Base-by-base conservation (phyloP, 2,329 filamentous ascomycete species). In the Aspergillus fumigatus region DNA sequence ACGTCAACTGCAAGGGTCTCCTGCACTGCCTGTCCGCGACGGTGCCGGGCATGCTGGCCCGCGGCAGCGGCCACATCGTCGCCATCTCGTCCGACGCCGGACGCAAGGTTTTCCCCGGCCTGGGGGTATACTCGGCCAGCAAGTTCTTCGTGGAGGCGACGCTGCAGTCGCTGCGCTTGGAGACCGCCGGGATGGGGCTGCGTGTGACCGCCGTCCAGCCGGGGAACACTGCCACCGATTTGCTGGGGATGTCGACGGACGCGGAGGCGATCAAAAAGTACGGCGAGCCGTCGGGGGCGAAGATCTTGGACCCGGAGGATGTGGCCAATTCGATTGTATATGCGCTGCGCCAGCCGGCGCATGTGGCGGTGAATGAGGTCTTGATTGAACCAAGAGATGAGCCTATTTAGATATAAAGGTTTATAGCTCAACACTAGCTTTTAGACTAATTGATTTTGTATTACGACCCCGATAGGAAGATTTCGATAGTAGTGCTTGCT, bases 121-220 rank as follows among this genome's bases (percentile, higher is more conserved):
- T 92, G 11, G 89, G 89, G 52, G 89, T 93, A 38, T 93, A 93
- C 79, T 90, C 88, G 0, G 89, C 88, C 26, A 88, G 84, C 73
- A 93, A 93, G 71, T 91, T 92, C 81, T 93, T 93, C 69, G 88
- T 93, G 54, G 89, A 93, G 71, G 89, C 88, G 1, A 89, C 88
- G 0, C 79, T 93, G n/a, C 89, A 92, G 72, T 80, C 80, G 32
- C 73, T 93, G 62, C 84, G 89, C 8, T 74, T 92, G 7, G 89
- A 93, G 78, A 92, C 88, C 0, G 89, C 87, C 0, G 88, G 88
- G 0, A 83, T 82, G 0, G 89, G 89, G 0, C 74, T 93, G 50
- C 80, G 88, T 1, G 88, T 93, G 43, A 92, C 89, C 0, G 80
- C 82, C 38, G 80, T 93, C 2, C 89, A 93, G 76, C 89, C 89